Percentiles rank a stretch among this genome's conserved stretches.
phyloP scores from a whole-genome alignment of 2,329 filamentous ascomycete genomes.

The Sordariomycetes sp. region DNA sequence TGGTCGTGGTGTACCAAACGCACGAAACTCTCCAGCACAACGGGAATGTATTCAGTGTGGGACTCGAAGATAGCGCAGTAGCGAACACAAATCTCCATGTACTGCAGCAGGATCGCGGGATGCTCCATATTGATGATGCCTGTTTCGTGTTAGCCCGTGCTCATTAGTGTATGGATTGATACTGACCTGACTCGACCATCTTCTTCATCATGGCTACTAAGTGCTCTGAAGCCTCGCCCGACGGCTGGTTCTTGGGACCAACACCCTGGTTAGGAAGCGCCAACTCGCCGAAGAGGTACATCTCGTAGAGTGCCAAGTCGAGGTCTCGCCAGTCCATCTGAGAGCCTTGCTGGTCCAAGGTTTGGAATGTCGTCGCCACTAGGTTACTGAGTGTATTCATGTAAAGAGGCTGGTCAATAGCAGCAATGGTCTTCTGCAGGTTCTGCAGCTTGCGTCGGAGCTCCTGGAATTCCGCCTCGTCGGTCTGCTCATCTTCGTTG shows the following conservation, averaged over 20 bases:
- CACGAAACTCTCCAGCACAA: constrained; percentile 86
- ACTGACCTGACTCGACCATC: constrained; percentile 84
- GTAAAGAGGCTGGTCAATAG: constrained; percentile 80
- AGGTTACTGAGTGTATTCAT: constrained; percentile 81
- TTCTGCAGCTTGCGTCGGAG: constrained; percentile 82
- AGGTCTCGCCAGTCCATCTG: constrained; percentile 91
- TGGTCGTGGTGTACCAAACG: constrained; percentile 82
- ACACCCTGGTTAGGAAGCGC: constrained; percentile 81
- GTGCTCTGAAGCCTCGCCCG: constrained; percentile 68
- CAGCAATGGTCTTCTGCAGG: constrained; percentile 85
- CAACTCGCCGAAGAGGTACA: constrained; percentile 91
- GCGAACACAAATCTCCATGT: constrained; percentile 96
- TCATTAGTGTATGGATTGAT: constrained; percentile 1
- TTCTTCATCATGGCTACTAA: constrained; percentile 88
- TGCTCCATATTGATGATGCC: constrained; percentile 80
- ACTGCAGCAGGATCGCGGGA: constrained; percentile 86
- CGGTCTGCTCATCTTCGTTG: constrained; percentile 86
- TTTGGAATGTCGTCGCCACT: constrained; percentile 79
- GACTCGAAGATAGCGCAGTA: constrained; percentile 90
- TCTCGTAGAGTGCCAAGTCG: constrained; percentile 87
- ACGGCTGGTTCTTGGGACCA: constrained; percentile 77
- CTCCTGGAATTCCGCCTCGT: constrained; percentile 96
- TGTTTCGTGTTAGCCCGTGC: constrained; percentile 24
- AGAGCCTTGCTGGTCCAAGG: constrained; percentile 62
- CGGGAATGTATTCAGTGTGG: constrained; percentile 71